Conservation (phyloP, 2,329 filamentous ascomycete species). For the Microcera coccophila region DNA sequence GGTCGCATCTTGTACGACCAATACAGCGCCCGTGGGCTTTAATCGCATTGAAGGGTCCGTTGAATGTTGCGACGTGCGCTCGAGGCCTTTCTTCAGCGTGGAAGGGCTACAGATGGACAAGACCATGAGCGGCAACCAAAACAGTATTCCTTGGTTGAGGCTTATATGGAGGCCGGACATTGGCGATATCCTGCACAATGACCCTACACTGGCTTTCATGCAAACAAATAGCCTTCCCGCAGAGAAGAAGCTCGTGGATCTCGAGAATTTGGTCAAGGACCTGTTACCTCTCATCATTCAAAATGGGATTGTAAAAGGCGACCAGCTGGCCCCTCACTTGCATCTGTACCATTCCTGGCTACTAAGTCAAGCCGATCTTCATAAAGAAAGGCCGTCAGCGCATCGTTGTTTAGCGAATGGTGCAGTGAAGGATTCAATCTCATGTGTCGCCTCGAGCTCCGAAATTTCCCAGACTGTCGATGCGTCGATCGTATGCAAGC, state of each 20-base stretch:
- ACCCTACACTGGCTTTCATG: constrained; percentile 17
- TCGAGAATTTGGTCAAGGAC: constrained; percentile 21
- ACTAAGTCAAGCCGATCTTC: constrained; percentile 16
- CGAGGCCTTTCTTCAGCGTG: constrained; percentile 19
- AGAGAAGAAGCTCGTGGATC: constrained; percentile 21
- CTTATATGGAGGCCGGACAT: constrained; percentile 21
- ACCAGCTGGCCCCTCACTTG: constrained; percentile 13
- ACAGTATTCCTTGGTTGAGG: constrained; percentile 20
- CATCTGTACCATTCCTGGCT: constrained; percentile 16
- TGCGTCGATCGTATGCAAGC: constrained; percentile 20
- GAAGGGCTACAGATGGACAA: constrained; percentile 23
- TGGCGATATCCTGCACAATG: constrained; percentile 20
- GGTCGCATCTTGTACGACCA: constrained; percentile 15
- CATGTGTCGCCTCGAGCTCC: constrained; percentile 13
- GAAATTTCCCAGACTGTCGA: constrained; percentile 21
- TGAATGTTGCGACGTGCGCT: constrained; percentile 16
- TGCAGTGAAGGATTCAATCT: constrained; percentile 6
- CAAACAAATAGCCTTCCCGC: constrained; percentile 21
- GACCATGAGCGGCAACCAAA: constrained; percentile 16
- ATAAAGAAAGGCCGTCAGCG: constrained; percentile 7
- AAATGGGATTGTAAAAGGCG: constrained; percentile 14
- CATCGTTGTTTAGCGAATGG: constrained; percentile 12
- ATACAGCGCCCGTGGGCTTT: constrained; percentile 19
- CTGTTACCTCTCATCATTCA: constrained; percentile 18
- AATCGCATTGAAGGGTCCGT: constrained; percentile 17